phyloP scores from a whole-genome alignment of 495 filamentous ascomycete species.

The Astrothelium subdiscretum region DNA sequence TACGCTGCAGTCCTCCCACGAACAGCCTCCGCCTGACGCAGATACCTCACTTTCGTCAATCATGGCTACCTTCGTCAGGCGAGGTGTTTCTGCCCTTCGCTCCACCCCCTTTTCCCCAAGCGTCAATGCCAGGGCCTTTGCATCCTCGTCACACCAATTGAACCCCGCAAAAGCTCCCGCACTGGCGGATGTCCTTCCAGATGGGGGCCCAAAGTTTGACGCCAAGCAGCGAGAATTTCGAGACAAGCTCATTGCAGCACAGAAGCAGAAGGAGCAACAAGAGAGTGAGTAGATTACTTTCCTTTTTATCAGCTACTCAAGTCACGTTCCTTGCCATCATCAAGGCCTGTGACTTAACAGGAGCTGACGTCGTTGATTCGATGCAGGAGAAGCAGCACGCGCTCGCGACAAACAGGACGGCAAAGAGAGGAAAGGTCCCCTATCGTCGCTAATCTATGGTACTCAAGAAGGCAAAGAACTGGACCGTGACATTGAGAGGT shows the following conservation, averaged over 20 bases:
- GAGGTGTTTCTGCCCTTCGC: not conserved
- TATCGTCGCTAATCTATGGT: conserved; percentile 78
- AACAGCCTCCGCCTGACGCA: not conserved
- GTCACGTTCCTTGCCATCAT: conserved; percentile 5
- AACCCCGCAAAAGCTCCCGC: conserved; percentile 51
- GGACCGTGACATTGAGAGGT: conserved; percentile 88
- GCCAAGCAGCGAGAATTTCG: conserved; percentile 76
- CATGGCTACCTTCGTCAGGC: not conserved
- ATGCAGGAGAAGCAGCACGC: conserved; percentile 31
- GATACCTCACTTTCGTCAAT: not conserved
- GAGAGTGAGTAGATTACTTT: conserved; percentile 60
- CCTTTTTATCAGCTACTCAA: conserved; percentile 31
- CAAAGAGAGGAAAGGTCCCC: conserved; percentile 39
- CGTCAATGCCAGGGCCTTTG: conserved; percentile 33
- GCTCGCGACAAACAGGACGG: conserved; percentile 35
- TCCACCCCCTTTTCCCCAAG: not conserved
- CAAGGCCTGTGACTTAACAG: conserved; percentile 6
- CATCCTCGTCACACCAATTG: conserved; percentile 39
- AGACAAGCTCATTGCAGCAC: conserved; percentile 61
- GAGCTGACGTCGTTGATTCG: not conserved
- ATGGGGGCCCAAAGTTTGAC: conserved; percentile 62
- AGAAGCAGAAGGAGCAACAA: conserved; percentile 66
- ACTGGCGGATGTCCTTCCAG: conserved; percentile 69
- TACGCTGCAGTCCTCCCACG: not conserved
- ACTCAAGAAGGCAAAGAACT: conserved; percentile 86